phyloP scores from a whole-genome alignment of 2,329 filamentous ascomycete species.

The Ascochyta rabiei region DNA sequence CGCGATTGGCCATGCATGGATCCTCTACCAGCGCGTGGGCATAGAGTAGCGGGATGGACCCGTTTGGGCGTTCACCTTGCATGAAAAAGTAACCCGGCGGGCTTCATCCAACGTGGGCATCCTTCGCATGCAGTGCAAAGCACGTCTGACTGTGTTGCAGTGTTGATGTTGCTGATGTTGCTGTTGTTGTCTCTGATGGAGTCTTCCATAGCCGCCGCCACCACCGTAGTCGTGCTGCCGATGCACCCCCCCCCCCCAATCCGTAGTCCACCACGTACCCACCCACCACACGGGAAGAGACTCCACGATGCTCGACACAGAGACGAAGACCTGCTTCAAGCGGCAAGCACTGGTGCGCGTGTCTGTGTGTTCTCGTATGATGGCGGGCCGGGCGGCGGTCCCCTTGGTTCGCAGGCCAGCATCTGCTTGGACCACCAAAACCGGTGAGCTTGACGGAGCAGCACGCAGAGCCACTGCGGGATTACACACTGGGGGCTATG shows the following conservation, averaged over 20 bases:
- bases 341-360: conserved; percentile 15
- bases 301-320: conserved; percentile 15
- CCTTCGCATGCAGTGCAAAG: conserved; percentile 10
- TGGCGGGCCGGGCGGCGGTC: conserved; percentile 16
- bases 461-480: conserved; percentile 18
- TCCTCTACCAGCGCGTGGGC: conserved; percentile 1
- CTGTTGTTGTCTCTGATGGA: background rate
- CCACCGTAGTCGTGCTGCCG: background rate
- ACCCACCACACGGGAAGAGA: conserved; percentile 5
- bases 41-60: conserved; percentile 29
- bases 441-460: conserved; percentile 23
- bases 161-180: background rate
- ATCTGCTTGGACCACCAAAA: conserved; percentile 17
- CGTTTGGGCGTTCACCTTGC: conserved; percentile 24
- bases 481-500: conserved; percentile 2
- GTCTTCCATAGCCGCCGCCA: conserved; percentile 10
- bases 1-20: background rate
- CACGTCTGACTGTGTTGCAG: conserved; percentile 15
- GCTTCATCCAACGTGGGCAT: conserved; percentile 13
- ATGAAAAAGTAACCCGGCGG: conserved; percentile 5
- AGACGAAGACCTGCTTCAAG: conserved; percentile 15
- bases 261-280: background rate
- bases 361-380: conserved; percentile 18
- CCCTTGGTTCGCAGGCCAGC: conserved; percentile 20
- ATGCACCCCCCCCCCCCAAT: conserved; percentile 3